Evolutionary conservation across 306 rosid genomes (phyloP), one percentile per base, ranked within the genome.

Genomic region (Begonia loranthoides): DNA sequence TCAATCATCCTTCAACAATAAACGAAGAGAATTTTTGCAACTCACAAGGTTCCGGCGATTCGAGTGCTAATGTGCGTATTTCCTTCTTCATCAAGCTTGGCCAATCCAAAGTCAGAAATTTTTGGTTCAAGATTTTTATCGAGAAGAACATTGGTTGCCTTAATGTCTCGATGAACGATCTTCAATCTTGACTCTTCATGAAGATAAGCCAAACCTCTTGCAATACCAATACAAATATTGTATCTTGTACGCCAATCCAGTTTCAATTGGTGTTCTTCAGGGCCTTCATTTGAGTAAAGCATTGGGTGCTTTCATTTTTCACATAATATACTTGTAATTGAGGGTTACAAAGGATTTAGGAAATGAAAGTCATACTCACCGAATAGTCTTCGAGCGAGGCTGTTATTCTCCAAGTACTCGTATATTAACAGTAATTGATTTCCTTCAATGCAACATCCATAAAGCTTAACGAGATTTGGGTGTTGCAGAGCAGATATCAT

Each of bases 141-240:
- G n/a, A 87, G 73, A 36, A 87, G 52, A 52, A 87, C 76, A 70
- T 86, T 86, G 9, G 83, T 75, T 14, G 86, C 88, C 66, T 86
- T 86, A 17, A 86, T 86, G 57, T 87, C 95, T 58, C 93, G 64
- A 19, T 87, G 95, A 48, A 87, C 82, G 12, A 87, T 79, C 76
- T 79, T 87, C 21, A 87, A 19, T 61, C 79, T 75, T 4, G 95
- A 87, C 15, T 87, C 95, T 57, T 77, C 95, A 58, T 87, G 93
- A 22, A 87, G 95, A 66, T 63, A 79, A 50, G 89, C 78, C 61
- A 87, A 66, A 15, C 92, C 94, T 58, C 49, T 87, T 8, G 82
- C 92, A 50, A 83, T 70, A 43, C 94, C 85, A 38, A 79, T 3
- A 11, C 87, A 87, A 10, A 87, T 87, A 44, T 17, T 74, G n/a